Conservation (phyloP, 1,284 basidiomycete genomes). For the Fomitopsis betulina region DNA sequence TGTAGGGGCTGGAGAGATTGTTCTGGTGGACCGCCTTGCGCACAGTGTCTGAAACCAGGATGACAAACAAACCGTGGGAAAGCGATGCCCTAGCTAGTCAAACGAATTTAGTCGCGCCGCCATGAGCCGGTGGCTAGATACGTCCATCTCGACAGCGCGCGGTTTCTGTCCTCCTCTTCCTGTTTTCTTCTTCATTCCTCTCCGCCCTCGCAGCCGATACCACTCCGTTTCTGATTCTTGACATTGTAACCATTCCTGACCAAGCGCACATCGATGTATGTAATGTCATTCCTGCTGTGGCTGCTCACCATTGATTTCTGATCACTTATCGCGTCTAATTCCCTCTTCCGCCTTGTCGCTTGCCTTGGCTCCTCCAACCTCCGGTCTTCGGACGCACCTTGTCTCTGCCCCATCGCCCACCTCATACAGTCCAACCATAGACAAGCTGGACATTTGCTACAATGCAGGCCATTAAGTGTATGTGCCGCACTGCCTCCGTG, state of each 20-base stretch:
- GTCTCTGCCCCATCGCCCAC: background rate
- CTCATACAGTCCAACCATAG: conserved; percentile 12
- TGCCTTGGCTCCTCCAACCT: conserved; percentile 1
- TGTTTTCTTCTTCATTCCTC: conserved; percentile 18
- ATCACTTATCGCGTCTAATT: conserved; percentile 13
- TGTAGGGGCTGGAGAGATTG: background rate
- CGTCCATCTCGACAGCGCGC: conserved; percentile 18
- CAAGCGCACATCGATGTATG: conserved; percentile 1
- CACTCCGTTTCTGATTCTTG: conserved; percentile 9
- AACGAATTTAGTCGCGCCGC: conserved; percentile 7
- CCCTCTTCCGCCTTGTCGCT: conserved; percentile 1
- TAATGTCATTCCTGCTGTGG: background rate
- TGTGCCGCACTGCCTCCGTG: conserved; percentile 11
- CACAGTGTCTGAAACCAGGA: background rate
- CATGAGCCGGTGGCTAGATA: conserved; percentile 5
- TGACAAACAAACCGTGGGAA: background rate
- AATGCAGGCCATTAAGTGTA: conserved; percentile 42
- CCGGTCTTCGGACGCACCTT: conserved; percentile 3
- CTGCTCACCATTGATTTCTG: conserved; percentile 4
- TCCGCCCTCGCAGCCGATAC: conserved; percentile 12
- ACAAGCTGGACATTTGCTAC: conserved; percentile 22
- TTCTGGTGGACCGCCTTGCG: background rate
- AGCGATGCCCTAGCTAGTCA: background rate
- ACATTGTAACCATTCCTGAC: conserved; percentile 7
- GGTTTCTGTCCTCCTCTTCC: conserved; percentile 21